Evolutionary conservation across 1,139 yeast genomes (phyloP).

Genomic region (Kurtzmaniella quercitrusa): DNA sequence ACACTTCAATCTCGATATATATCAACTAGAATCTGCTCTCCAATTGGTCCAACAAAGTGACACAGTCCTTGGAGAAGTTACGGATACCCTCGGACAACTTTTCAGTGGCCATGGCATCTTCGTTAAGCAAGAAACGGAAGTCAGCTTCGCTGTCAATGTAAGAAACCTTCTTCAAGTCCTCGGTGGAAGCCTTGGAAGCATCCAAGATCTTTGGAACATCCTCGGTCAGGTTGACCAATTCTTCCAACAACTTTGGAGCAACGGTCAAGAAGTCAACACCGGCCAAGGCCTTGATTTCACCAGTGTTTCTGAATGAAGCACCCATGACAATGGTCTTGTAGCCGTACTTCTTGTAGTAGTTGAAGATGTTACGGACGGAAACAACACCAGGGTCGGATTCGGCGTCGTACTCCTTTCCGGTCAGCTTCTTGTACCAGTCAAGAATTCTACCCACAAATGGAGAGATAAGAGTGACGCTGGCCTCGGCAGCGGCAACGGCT

Average conservation of each 20-base stretch:
- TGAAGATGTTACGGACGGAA: constrained; percentile 83
- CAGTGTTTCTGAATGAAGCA: constrained; percentile 98
- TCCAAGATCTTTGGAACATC: constrained; percentile 79
- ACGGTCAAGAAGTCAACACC: constrained; percentile 97
- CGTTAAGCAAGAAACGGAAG: constrained; percentile 90
- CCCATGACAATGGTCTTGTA: constrained; percentile 99
- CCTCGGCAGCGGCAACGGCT: constrained; percentile 99
- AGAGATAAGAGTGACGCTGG: constrained; percentile 89
- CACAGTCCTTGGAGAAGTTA: constrained; percentile 92
- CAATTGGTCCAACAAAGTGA: constrained; percentile 73
- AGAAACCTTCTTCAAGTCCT: constrained; percentile 65
- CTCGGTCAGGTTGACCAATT: constrained; percentile 73
- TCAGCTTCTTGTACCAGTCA: constrained; percentile 96
- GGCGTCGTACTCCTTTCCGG: constrained; percentile 80
- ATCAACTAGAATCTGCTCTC: constrained; percentile 58
- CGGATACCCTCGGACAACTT: constrained; percentile 98
- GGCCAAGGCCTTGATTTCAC: constrained; percentile 94
- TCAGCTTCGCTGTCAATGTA: constrained; percentile 81
- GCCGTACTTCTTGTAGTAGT: constrained; percentile 96
- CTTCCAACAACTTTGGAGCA: constrained; percentile 89
- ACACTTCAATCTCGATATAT: not conserved
- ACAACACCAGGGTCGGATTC: constrained; percentile 95
- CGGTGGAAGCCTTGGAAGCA: constrained; percentile 48
- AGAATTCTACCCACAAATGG: constrained; percentile 99
- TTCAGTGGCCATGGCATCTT: constrained; percentile 98